Percentiles rank a stretch among this genome's conserved stretches.
Evolutionary conservation across 768 basidiomycete genomes (phyloP).

Genomic region (Aureoboletus auriporus): DNA sequence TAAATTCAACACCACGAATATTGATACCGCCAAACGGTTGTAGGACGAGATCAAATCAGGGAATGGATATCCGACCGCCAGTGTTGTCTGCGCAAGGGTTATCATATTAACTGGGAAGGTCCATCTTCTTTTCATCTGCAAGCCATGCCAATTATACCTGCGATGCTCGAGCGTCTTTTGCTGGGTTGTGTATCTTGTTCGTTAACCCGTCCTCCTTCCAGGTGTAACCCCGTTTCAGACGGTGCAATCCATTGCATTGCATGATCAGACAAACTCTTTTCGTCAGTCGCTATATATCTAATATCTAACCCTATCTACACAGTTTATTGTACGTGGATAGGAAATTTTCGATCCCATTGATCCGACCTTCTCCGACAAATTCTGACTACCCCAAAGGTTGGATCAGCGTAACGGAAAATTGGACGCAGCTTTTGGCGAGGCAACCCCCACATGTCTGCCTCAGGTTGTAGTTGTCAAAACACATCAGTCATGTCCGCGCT

Average conservation of each 20-base stretch:
- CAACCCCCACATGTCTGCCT: slow-evolving; percentile 58
- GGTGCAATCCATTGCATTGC: no score
- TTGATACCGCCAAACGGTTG: no score
- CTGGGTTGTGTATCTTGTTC: background rate
- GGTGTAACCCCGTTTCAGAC: background rate
- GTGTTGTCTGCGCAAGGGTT: background rate
- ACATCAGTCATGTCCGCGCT: slow-evolving; percentile 1
- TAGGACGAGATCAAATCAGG: no score
- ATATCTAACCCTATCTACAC: background rate
- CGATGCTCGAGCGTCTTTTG: slow-evolving; percentile 4
- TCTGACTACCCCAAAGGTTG: slow-evolving; percentile 43
- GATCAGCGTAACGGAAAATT: slow-evolving; percentile 54
- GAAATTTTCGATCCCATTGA: slow-evolving; percentile 36
- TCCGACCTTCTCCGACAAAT: slow-evolving; percentile 43
- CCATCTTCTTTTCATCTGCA: background rate
- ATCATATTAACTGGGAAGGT: background rate
- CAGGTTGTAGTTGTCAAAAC: slow-evolving; percentile 24
- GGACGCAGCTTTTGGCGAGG: slow-evolving; percentile 34
- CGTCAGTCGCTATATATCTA: background rate
- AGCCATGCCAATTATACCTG: background rate
- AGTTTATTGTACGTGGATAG: slow-evolving; percentile 7
- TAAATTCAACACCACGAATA: background rate
- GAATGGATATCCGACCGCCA: background rate
- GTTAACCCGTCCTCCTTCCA: background rate
- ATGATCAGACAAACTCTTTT: background rate